Percentiles rank a stretch among this genome's conserved stretches.
Evolutionary conservation across 2,329 filamentous ascomycete genomes (phyloP).

Genomic region (Ascochyta viciae-villosae): DNA sequence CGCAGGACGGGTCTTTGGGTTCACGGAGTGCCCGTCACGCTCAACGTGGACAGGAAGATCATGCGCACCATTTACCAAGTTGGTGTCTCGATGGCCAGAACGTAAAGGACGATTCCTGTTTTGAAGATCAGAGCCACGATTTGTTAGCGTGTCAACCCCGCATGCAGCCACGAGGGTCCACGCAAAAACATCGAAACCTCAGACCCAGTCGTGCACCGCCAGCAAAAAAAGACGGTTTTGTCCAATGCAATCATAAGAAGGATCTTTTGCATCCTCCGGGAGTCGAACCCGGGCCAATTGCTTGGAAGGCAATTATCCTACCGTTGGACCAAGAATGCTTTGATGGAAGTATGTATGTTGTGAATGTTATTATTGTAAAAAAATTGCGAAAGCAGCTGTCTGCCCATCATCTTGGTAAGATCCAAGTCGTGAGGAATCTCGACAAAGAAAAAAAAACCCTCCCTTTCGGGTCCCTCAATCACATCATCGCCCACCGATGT

Average conservation of each 20-base stretch:
- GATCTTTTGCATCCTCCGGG: conserved; percentile 22
- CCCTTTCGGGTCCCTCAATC: no score
- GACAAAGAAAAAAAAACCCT: no score
- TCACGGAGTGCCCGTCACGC: not conserved
- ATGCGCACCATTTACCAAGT: conserved; percentile 5
- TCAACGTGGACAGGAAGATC: not conserved
- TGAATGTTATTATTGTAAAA: no score
- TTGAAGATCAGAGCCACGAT: no score
- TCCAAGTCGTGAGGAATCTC: no score
- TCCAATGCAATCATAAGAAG: conserved; percentile 12
- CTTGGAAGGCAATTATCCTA: not conserved
- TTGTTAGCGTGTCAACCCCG: not conserved
- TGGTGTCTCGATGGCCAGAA: not conserved
- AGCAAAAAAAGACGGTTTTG: not conserved
- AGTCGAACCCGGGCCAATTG: conserved; percentile 36
- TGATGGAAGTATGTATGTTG: not conserved
- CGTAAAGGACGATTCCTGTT: not conserved
- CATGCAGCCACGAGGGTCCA: not conserved
- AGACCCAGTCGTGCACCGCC: not conserved
- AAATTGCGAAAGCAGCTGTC: no score
- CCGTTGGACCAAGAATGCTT: not conserved
- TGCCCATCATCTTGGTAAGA: no score
- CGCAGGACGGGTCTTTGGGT: not conserved
- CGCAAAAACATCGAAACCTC: no score
- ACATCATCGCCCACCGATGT: no score